Base-by-base conservation (phyloP, 495 filamentous ascomycete species). In the Aspergillus bertholletiae region DNA sequence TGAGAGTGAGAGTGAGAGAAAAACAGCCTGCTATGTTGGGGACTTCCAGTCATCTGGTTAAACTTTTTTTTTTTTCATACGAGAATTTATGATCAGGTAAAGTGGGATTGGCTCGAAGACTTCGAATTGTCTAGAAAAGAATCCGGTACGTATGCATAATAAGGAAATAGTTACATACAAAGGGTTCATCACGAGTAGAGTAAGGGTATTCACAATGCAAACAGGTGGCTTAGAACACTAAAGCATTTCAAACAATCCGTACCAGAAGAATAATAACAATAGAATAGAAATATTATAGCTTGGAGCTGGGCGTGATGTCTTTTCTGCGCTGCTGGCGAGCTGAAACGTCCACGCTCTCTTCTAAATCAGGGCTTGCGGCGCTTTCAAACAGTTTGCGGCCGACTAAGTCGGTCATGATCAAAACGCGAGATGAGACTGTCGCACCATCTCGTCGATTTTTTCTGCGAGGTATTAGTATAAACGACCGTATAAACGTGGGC, bases 391-490 rank as follows among this genome's bases (percentile, higher is more conserved):
- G 64, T 28, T 73, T 64, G 23, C 64, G 68, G 0, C 83, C 83
- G 27, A 86, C 76, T 7, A 61, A 44, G 51, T 92, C 88, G n/a
- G 86, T 85, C 59, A 96, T 79, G 46, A 68, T 68, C 24, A 98
- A 63, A 1, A 98, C 92, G n/a, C 94, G 76, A 0, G 82, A 89
- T 46, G 84, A 86, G 18, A 98, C 92, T 1, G 92, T 96, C 1
- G 88, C 88, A 13, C 92, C 92, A 68, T 98, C 94, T 23, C 94
- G 80, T 13, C 94, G 72, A 70, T 97, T 96, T 82, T 97, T 97
- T 6, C 75, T 79, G 45, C 11, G 12, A n/a, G 15, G 12, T 9
- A 35, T 54, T 48, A 55, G 53, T 46, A 34, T 35, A 21, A 5
- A 15, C 34, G 8, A 24, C 5, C 44, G 59, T 55, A 56, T 6